These are phyloP conservation scores for Boletus calvinii DNA, from an alignment of 1,284 basidiomycete genomes.

Conservation along the genomic window DNA sequence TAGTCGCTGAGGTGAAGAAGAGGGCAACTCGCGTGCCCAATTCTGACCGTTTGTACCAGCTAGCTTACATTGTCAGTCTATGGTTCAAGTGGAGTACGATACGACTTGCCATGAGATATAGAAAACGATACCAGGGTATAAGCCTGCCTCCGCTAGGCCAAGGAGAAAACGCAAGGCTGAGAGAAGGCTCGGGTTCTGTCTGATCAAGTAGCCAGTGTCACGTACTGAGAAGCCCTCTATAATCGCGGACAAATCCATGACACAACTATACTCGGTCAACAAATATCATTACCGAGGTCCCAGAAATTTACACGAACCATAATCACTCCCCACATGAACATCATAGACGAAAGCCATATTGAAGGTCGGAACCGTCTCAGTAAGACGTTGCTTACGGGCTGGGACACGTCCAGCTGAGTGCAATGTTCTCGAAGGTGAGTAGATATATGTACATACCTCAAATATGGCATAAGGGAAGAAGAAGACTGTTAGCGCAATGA, in stretches of 20 bases:
- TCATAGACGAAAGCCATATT: conserved; percentile 57
- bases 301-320: conserved; percentile 43
- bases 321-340: conserved; percentile 56
- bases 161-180: conserved; percentile 51
- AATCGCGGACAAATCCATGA: conserved; percentile 52
- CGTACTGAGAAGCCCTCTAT: conserved; percentile 50
- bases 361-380: conserved; percentile 56
- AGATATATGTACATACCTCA: conserved; percentile 39
- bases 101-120: conserved; percentile 50
- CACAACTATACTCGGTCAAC: conserved; percentile 38
- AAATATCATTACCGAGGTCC: not conserved
- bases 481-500: conserved; percentile 55
- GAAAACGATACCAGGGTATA: conserved; percentile 57
- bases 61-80: conserved; percentile 21
- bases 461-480: conserved; percentile 57
- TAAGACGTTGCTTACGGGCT: conserved; percentile 56
- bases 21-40: conserved; percentile 57
- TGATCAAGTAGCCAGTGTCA: not conserved
- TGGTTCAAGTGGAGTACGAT: not conserved
- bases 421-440: not conserved
- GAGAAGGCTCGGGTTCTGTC: conserved; percentile 4
- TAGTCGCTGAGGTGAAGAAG: conserved; percentile 69
- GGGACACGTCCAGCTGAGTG: not conserved
- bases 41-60: conserved; percentile 63
- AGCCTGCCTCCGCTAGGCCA: conserved; percentile 47